These are phyloP conservation scores for Aschersonia sp. DNA, from an alignment of 2,329 filamentous ascomycete genomes.

Conservation along the genomic window DNA sequence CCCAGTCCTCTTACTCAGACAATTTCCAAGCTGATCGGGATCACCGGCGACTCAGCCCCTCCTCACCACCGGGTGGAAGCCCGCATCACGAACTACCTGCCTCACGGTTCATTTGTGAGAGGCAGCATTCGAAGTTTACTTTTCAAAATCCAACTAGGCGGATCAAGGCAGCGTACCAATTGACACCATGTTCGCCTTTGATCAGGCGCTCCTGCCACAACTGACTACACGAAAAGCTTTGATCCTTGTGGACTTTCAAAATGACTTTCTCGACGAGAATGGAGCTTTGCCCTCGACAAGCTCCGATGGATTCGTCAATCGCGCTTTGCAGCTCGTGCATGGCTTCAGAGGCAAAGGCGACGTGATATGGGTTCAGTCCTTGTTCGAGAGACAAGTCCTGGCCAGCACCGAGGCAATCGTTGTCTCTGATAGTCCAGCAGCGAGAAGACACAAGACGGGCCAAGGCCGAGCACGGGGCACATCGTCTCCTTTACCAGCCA, in stretches of 20 bases:
- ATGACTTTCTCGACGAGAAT: constrained; percentile 63
- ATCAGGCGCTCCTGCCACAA: constrained; percentile 37
- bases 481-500: background rate
- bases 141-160: too few relatives aligned
- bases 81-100: background rate
- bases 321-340: constrained; percentile 49
- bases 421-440: constrained; percentile 19
- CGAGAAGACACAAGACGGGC: constrained; percentile 3
- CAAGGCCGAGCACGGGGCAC: constrained; percentile 3
- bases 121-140: too few relatives aligned
- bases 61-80: too few relatives aligned
- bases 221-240: constrained; percentile 53
- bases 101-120: background rate
- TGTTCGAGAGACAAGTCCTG: constrained; percentile 50
- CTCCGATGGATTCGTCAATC: constrained; percentile 50
- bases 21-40: too few relatives aligned
- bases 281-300: constrained; percentile 53
- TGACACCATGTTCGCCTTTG: constrained; percentile 37
- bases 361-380: constrained; percentile 74
- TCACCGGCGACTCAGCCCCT: too few relatives aligned
- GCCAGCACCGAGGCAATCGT: constrained; percentile 38
- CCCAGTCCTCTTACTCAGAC: background rate
- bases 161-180: background rate
- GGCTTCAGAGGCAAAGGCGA: constrained; percentile 57
- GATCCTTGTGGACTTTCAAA: constrained; percentile 74